Evolutionary conservation across 2,329 filamentous ascomycete genomes (phyloP).

Genomic region (Nothomitra cinnamomea): DNA sequence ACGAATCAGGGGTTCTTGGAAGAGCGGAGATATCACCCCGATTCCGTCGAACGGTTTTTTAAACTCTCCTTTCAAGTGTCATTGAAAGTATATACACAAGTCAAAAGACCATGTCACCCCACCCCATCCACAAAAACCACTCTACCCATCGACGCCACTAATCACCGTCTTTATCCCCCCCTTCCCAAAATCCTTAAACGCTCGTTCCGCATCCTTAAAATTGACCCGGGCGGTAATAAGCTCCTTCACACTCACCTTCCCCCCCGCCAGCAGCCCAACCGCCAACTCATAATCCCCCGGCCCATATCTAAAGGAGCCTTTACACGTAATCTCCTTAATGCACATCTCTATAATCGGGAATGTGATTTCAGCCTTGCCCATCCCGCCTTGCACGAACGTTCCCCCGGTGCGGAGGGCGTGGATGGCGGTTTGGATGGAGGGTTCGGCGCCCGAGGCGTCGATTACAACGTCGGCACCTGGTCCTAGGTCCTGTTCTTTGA

Average conservation of each 20-base stretch:
- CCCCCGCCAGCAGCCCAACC: constrained; percentile 55
- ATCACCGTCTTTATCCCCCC: constrained; percentile 55
- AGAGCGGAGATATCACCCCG: no score
- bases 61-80: no score
- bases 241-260: constrained; percentile 58
- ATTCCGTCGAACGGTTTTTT: no score
- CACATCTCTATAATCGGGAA: constrained; percentile 89
- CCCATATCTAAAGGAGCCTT: constrained; percentile 80
- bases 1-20: no score
- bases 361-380: constrained; percentile 73
- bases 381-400: constrained; percentile 71
- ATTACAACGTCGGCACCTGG: constrained; percentile 60
- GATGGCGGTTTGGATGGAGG: constrained; percentile 58
- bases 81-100: no score
- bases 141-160: constrained; percentile 19
- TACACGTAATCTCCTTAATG: constrained; percentile 72
- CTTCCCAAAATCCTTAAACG: constrained; percentile 66
- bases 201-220: constrained; percentile 69
- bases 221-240: constrained; percentile 62
- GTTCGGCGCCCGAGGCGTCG: constrained; percentile 64
- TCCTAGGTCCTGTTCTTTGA: constrained; percentile 43
- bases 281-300: constrained; percentile 76
- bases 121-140: no score
- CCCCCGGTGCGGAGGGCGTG: constrained; percentile 56
- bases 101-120: no score